Conservation (phyloP, 306 rosid species). For the Malus fusca region DNA sequence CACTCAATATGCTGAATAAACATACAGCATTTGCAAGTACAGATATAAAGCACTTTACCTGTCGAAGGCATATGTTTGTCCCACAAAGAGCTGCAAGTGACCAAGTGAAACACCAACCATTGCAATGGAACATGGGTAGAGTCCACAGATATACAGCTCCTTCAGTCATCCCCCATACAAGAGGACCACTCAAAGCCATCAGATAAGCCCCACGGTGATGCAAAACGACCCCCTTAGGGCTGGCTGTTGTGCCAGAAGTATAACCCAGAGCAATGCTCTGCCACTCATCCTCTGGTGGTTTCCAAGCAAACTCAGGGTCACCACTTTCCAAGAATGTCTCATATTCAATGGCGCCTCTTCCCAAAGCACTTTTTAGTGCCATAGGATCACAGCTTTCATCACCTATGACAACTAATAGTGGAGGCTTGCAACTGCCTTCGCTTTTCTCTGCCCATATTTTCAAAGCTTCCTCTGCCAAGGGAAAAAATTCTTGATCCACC, state of each 20-base stretch:
- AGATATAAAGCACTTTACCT: conserved; percentile 36
- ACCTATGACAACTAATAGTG: conserved; percentile 59
- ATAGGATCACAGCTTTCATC: conserved; percentile 64
- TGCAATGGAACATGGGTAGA: conserved; percentile 94
- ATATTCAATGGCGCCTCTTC: conserved; percentile 55
- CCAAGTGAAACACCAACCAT: conserved; percentile 96
- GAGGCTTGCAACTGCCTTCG: conserved; percentile 41
- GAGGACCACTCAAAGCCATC: conserved; percentile 48
- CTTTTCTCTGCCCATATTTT: conserved; percentile 52
- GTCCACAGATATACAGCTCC: conserved; percentile 92
- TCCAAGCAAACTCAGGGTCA: conserved; percentile 75
- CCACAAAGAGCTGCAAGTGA: conserved; percentile 79
- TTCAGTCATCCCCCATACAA: conserved; percentile 85
- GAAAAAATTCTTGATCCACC: conserved; percentile 60
- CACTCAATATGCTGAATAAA: not conserved
- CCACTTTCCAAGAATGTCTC: conserved; percentile 68
- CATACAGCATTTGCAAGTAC: not conserved
- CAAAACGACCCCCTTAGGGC: conserved; percentile 93
- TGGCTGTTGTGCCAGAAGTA: conserved; percentile 92
- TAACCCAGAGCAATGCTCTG: conserved; percentile 92
- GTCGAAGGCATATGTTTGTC: conserved; percentile 85
- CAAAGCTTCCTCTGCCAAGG: conserved; percentile 62
- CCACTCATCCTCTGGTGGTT: conserved; percentile 95
- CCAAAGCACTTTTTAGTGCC: conserved; percentile 29
- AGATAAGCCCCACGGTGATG: conserved; percentile 85